Evolutionary conservation across 1,139 yeast genomes (phyloP).

Genomic region (Sporopachydermia cereana): DNA sequence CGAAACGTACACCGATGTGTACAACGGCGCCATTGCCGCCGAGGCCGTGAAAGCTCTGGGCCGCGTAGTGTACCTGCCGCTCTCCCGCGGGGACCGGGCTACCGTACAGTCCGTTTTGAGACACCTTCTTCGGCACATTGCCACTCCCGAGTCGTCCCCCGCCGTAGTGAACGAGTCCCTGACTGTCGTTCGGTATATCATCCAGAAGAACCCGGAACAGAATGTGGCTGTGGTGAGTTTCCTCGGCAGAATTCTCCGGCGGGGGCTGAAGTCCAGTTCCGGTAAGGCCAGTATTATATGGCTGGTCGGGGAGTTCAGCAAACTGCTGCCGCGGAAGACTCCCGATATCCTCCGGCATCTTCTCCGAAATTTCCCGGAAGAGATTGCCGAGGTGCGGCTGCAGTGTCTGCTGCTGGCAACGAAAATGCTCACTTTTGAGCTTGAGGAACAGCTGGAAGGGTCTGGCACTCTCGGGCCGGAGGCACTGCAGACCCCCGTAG

Average conservation of each 20-base stretch:
- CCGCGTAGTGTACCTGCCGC: not conserved
- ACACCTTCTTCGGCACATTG: not conserved
- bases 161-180: constrained; percentile 45
- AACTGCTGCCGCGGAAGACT: constrained; percentile 40
- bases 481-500: not conserved
- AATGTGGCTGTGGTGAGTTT: constrained; percentile 34
- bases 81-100: not conserved
- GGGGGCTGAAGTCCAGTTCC: constrained; percentile 15
- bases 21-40: constrained; percentile 32
- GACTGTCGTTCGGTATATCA: constrained; percentile 56
- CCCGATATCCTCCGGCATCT: constrained; percentile 67
- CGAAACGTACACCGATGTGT: constrained; percentile 25
- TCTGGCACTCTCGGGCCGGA: constrained; percentile 5
- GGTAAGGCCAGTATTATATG: constrained; percentile 84
- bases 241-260: constrained; percentile 20
- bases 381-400: constrained; percentile 48
- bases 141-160: constrained; percentile 17
- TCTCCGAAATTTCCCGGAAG: constrained; percentile 44
- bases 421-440: constrained; percentile 49
- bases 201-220: constrained; percentile 47
- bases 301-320: constrained; percentile 76
- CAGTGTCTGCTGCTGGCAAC: constrained; percentile 68
- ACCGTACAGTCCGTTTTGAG: constrained; percentile 14
- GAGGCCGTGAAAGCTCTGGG: constrained; percentile 23
- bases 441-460: constrained; percentile 15